Base-by-base conservation (phyloP, 371 early-diverging fungal species). In the Coemansia sp. region DNA sequence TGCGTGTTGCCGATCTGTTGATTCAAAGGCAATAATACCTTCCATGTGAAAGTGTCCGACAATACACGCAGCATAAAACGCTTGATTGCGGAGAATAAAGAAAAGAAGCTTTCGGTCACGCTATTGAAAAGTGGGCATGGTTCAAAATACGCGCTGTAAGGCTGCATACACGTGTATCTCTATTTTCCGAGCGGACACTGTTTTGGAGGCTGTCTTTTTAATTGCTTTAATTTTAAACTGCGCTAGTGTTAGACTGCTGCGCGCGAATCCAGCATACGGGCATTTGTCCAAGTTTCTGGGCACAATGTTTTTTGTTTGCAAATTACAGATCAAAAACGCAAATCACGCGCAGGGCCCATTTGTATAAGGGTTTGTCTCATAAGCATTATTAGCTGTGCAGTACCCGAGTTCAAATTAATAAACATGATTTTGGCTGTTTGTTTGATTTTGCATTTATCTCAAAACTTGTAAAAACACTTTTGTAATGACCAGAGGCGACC, bases 401-500 rank as follows among this genome's bases (percentile, higher is more conserved):
- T 45, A 24, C 51, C 21, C 18, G 51, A 18, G 21, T 21, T 21
- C 22, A 18, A 51, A 22, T 22, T 18, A n/a, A 11, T 16, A 21
- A n/a, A 16, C 8, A 11, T 4, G 16, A 7, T 13, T 16, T 51
- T 51, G 18, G 22, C 51, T 18, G 51, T 7, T 51, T 21, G 22
- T 51, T 22, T 51, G 22, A 8, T 18, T 51, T 51, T 18, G 22
- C 16, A 18, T 22, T 51, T 51, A 22, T 22, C 6, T 22, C n/a
- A 21, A 16, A 6, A 51, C 24, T 2, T 21, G 22, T 51, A 21
- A 22, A 18, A 11, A 42, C 16, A 16, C 27, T 6, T 27, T 18
- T 14, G 42, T 29, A 31, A 69, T 61, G 70, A 14, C 61, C 14
- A 56, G 22, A 21, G 55, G 16, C 24, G 69, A 56, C 55, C 78